phyloP scores from a whole-genome alignment of 2,329 filamentous ascomycete species.

The Fusarium palustre region DNA sequence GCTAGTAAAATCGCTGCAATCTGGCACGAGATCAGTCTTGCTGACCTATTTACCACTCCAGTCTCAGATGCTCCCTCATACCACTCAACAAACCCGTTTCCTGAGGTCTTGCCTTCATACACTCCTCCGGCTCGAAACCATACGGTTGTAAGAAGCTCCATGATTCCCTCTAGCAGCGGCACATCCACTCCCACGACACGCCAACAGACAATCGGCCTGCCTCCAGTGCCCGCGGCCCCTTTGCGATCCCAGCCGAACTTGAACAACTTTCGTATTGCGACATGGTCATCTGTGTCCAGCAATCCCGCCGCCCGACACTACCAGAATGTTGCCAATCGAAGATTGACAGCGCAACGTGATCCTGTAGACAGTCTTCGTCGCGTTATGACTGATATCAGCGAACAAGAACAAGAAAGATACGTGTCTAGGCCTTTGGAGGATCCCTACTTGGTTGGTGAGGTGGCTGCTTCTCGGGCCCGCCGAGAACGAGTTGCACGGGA shows the following conservation, averaged over 20 bases:
- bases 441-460: slow-evolving; percentile 74
- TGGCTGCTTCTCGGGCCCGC: slow-evolving; percentile 68
- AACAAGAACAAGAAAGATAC: slow-evolving; percentile 35
- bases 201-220: slow-evolving; percentile 59
- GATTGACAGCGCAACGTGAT: slow-evolving; percentile 61
- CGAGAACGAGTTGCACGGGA: slow-evolving; percentile 69
- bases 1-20: slow-evolving; percentile 13
- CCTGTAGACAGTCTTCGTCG: slow-evolving; percentile 46
- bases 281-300: slow-evolving; percentile 69
- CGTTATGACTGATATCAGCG: slow-evolving; percentile 35
- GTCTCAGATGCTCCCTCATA: slow-evolving; percentile 75
- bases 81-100: slow-evolving; percentile 64
- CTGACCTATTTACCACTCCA: slow-evolving; percentile 47
- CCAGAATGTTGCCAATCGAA: slow-evolving; percentile 71
- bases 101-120: slow-evolving; percentile 64
- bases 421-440: slow-evolving; percentile 69
- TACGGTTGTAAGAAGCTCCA: slow-evolving; percentile 28
- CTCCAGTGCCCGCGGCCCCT: slow-evolving; percentile 60
- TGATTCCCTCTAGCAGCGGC: slow-evolving; percentile 40
- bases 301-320: slow-evolving; percentile 70
- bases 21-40: slow-evolving; percentile 34
- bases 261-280: slow-evolving; percentile 66
- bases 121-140: slow-evolving; percentile 52
- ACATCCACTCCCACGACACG: slow-evolving; percentile 46
- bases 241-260: slow-evolving; percentile 58